Base-by-base conservation (phyloP, 495 filamentous ascomycete genomes). In the Trichoderma erinaceum region DNA sequence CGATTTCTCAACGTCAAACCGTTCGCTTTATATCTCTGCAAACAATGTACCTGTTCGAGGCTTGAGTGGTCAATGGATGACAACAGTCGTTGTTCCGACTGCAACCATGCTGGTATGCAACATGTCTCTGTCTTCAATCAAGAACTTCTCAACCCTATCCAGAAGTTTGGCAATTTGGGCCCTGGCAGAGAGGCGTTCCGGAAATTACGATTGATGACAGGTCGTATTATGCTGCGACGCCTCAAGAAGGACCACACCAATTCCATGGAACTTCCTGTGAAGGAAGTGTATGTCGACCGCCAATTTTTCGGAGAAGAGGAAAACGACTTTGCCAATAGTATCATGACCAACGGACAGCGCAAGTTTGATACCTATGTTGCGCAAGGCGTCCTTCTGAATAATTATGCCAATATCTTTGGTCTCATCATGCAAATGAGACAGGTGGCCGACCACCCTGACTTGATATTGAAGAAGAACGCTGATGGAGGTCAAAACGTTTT, bases 371-470 rank as follows among this genome's bases (percentile, higher is more conserved):
- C 92, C 0, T 99, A 97, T 72, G 95, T 97, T 23, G 91, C 92
- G 63, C 90, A 90, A 56, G 95, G 94, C 77, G 95, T 98, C 6
- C 87, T 97, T 77, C 84, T 98, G 67, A 97, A 97, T 80, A 99
- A 98, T 73, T 97, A 97, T 72, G 93, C 94, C 79, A 92, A 92
- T 66, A 89, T 90, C 58, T 89, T 89, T 67, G 92, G 92, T 63
- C 83, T 97, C 50, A 96, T 97, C 73, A 96, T 96, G 90, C 90
- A 96, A 76, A 97, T 97, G 93, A 90, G 94, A 38, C 95, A 97
- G 80, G 90, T 93, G 10, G 92, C 94, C 0, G 92, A 99, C 72
- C 95, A 99, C 75, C 95, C 95, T 1, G 95, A 98, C 77, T 80
- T 98, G 8, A 92, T 98, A 50, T 77, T 97, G 69, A 94, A 92